These are phyloP conservation scores for Boehmeria nivea DNA, from an alignment of 306 rosid genomes.

Conservation along the genomic window DNA sequence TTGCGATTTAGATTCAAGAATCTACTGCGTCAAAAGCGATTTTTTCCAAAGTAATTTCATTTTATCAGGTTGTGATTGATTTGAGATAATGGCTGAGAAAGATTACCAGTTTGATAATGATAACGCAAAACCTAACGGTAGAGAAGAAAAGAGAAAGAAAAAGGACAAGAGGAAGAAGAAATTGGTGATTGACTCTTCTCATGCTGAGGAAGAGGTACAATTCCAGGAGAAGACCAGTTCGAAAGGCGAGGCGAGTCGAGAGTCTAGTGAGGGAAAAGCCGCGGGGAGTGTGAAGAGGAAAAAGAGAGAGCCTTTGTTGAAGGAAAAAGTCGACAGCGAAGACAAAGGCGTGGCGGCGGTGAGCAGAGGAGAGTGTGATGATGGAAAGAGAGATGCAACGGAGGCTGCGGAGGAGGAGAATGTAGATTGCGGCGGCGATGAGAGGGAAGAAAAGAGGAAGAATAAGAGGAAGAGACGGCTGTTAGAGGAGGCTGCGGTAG, in stretches of 20 bases:
- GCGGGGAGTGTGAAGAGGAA: not conserved
- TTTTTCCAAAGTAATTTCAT: not conserved
- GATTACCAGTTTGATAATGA: not conserved
- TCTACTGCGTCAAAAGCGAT: no score
- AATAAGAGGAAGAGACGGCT: constrained; percentile 33
- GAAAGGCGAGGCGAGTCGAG: not conserved
- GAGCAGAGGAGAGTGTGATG: not conserved
- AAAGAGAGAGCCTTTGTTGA: not conserved
- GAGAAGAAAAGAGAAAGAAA: not conserved
- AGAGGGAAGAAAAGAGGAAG: constrained; percentile 11
- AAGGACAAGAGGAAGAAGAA: constrained; percentile 11
- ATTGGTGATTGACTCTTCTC: constrained; percentile 27
- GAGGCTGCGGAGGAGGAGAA: constrained; percentile 1
- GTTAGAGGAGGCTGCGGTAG: constrained; percentile 43
- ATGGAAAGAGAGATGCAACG: not conserved
- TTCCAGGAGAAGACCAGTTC: not conserved
- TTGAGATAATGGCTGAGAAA: not conserved
- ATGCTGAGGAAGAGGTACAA: constrained; percentile 14
- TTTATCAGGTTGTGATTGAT: not conserved
- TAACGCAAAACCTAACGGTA: not conserved
- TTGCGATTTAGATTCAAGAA: no score
- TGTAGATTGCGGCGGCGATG: constrained; percentile 3
- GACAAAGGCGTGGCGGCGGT: not conserved
- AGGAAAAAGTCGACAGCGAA: not conserved
- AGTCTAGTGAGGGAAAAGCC: not conserved